phyloP scores from a whole-genome alignment of 805 yeast species.

The Yamadazyma sp. region DNA sequence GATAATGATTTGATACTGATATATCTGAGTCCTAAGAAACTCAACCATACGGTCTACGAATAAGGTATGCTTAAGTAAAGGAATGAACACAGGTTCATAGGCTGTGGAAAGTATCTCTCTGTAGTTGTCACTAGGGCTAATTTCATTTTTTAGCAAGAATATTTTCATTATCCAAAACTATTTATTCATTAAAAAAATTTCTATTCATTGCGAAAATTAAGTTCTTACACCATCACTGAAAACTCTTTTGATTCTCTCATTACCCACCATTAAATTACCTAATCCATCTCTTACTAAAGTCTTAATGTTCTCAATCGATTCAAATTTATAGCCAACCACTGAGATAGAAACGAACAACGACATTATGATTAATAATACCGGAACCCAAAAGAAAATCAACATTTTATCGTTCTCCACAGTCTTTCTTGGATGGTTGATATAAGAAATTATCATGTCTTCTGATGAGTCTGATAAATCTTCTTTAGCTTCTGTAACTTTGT shows the following conservation, averaged over 20 bases:
- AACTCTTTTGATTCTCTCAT: conserved; percentile 40
- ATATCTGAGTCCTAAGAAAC: conserved; percentile 45
- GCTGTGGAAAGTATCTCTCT: conserved; percentile 8
- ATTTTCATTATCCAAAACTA: conserved; percentile 25
- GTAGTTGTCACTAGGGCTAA: conserved; percentile 70
- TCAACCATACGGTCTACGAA: conserved; percentile 45
- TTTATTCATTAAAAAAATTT: conserved; percentile 2
- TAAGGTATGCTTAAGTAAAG: conserved; percentile 65
- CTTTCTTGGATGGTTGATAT: conserved; percentile 45
- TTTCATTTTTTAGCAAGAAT: conserved; percentile 67
- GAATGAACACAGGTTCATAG: conserved; percentile 54
- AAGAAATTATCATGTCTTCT: conserved; percentile 44
- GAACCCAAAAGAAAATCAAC: conserved; percentile 90
- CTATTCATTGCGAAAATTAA: conserved; percentile 6
- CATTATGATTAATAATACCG: conserved; percentile 60
- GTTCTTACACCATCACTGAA: conserved; percentile 21
- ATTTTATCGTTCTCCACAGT: conserved; percentile 71
- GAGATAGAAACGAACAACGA: conserved; percentile 46
- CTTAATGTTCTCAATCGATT: conserved; percentile 35
- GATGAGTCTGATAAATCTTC: conserved; percentile 39
- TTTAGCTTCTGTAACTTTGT: conserved; percentile 24
- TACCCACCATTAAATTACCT: conserved; percentile 45
- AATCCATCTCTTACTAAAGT: conserved; percentile 33
- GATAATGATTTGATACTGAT: conserved; percentile 42
- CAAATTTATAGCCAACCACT: conserved; percentile 41